Evolutionary conservation across 2,329 filamentous ascomycete species (phyloP).

Genomic region (Ceratocystis albifundus): DNA sequence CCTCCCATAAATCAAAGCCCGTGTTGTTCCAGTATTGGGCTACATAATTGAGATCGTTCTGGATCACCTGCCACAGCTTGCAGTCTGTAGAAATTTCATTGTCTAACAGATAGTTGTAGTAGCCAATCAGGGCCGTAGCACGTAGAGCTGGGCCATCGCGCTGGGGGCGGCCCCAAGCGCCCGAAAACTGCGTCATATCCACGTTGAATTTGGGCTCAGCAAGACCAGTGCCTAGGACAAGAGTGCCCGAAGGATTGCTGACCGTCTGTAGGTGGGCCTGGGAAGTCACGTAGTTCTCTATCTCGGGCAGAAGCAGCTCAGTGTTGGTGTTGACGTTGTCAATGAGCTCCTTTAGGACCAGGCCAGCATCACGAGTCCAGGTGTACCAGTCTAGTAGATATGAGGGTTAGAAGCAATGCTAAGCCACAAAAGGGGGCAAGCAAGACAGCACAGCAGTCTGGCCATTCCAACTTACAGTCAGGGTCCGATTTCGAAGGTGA

Average conservation of each 20-base stretch:
- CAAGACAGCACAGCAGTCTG: neutral
- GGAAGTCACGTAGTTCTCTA: slow-evolving; percentile 56
- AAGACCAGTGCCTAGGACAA: slow-evolving; percentile 43
- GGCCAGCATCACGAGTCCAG: slow-evolving; percentile 64
- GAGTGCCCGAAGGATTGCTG: slow-evolving; percentile 54
- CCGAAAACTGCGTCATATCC: slow-evolving; percentile 52
- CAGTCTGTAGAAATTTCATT: slow-evolving; percentile 46
- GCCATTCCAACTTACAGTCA: slow-evolving; percentile 38
- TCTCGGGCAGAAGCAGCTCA: slow-evolving; percentile 43
- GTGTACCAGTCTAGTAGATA: slow-evolving; percentile 58
- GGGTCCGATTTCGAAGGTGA: slow-evolving; percentile 44
- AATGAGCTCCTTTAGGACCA: slow-evolving; percentile 57
- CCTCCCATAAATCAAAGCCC: slow-evolving; percentile 74
- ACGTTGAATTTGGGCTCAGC: slow-evolving; percentile 65
- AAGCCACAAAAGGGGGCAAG: neutral
- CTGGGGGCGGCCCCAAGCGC: slow-evolving; percentile 64
- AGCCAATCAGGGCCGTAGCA: slow-evolving; percentile 60
- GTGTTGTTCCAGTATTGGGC: slow-evolving; percentile 58
- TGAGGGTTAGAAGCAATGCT: neutral
- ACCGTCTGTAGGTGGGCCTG: slow-evolving; percentile 57
- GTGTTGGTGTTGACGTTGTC: slow-evolving; percentile 49
- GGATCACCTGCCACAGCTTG: slow-evolving; percentile 60
- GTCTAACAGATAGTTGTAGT: slow-evolving; percentile 58
- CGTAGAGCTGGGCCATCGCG: slow-evolving; percentile 67
- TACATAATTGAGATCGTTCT: slow-evolving; percentile 66